Evolutionary conservation across 192 early-diverging fungal genomes (phyloP).

Genomic region (Radiomyces spectabilis): DNA sequence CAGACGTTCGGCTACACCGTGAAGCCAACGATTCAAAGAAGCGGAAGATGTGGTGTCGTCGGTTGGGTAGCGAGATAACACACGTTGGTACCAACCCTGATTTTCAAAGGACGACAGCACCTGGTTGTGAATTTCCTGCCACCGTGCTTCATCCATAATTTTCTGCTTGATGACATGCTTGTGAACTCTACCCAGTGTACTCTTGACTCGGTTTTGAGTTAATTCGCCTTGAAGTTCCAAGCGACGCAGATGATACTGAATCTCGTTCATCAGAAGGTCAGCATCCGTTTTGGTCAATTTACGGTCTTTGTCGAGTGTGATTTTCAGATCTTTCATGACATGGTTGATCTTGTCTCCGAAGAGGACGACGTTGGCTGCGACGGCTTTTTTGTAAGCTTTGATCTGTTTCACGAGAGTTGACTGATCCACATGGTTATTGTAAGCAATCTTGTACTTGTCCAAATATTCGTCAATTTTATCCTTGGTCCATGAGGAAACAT

Average conservation of each 20-base stretch:
- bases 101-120: conserved; percentile 5
- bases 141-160: conserved; percentile 9
- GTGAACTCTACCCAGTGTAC: conserved; percentile 8
- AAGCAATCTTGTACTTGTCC: conserved; percentile 23
- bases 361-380: not conserved
- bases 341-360: conserved; percentile 14
- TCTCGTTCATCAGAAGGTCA: conserved; percentile 5
- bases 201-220: conserved; percentile 8
- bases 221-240: conserved; percentile 17
- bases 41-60: not conserved
- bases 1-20: not conserved
- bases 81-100: too few species aligned
- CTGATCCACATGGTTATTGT: conserved; percentile 11
- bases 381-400: conserved; percentile 18
- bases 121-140: conserved; percentile 15
- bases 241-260: conserved; percentile 7
- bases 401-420: conserved; percentile 4
- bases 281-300: not conserved
- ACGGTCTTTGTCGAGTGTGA: conserved; percentile 11
- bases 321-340: conserved; percentile 8
- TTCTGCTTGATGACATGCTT: conserved; percentile 18
- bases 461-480: conserved; percentile 15
- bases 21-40: not conserved
- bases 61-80: not conserved
- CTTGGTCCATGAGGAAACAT: conserved; percentile 23